Base-by-base conservation (phyloP, 2,329 filamentous ascomycete genomes). In the Trematosphaeria pertusa region DNA sequence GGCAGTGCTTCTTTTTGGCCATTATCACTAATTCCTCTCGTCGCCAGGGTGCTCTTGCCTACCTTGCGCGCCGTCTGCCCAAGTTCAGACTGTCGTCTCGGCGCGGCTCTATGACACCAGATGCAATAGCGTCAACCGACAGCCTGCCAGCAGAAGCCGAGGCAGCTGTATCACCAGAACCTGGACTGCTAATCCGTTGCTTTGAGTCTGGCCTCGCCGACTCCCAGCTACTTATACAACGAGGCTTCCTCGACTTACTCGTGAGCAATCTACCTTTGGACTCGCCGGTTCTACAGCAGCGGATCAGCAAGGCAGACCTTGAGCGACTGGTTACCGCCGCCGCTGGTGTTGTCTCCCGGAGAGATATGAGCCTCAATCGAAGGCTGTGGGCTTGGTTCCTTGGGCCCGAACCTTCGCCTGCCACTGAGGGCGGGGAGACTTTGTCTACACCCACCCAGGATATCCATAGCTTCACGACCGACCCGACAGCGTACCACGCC, bases 311-410 rank as follows among this genome's bases (percentile, higher is more conserved):
- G 5, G 81, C 82, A 24, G 95, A 99, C 64, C 77, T 97, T 14
- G 87, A 96, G 65, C 82, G 90, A 2, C 79, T 99, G 2, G 81
- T 97, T 22, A 82, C 86, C 47, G 89, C 93, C 12, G 92, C 93
- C 5, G 86, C 86, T n/a, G 86, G 89, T 1, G 92, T 99, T 15
- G 91, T 97, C 1, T 86, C 86, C 15, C 83, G 94, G 38, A 85
- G 92, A 72, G 94, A 99, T 56, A 99, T 99, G 94, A 96, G 93
- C 66, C 76, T 99, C 37, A 99, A 99, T 69, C 81, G 94, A 59
- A 84, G 94, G 28, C 76, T 99, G n/a, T 97, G 93, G 91, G 85
- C 89, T 33, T 99, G 94, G 94, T 86, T 97, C 50, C 79, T 99
- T 2, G 94, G 94, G 0, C 92, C 92, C 2, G 90, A 85, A 42